These are phyloP conservation scores for Eimeria mitis DNA, from an alignment of 169 alveolate genomes.

Conservation along the genomic window DNA sequence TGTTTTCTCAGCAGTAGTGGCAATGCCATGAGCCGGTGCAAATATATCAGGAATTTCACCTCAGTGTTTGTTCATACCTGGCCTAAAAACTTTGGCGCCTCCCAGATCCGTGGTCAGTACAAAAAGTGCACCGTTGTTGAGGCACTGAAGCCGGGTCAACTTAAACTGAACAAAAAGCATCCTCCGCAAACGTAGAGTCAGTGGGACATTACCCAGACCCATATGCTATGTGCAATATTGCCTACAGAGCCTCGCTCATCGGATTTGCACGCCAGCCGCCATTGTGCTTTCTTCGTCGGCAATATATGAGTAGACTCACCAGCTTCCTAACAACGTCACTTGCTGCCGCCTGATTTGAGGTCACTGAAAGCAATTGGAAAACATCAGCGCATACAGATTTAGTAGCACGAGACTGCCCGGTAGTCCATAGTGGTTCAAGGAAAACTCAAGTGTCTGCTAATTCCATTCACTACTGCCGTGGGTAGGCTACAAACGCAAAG, in stretches of 20 bases:
- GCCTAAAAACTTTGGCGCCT: constrained; percentile 41
- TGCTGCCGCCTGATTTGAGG: constrained; percentile 41
- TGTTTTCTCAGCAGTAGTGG: neutral
- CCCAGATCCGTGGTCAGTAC: constrained; percentile 61
- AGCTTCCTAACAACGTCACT: neutral
- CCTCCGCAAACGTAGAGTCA: neutral
- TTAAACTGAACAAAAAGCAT: constrained; percentile 20
- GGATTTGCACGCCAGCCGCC: neutral
- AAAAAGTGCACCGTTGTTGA: constrained; percentile 18
- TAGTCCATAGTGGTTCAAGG: neutral
- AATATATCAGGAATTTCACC: neutral
- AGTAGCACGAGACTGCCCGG: neutral
- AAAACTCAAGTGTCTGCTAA: neutral
- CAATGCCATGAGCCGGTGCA: neutral
- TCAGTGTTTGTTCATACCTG: constrained; percentile 10
- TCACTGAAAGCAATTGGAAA: neutral
- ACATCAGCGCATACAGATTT: neutral
- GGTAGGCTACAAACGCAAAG: neutral
- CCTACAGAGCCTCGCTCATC: neutral
- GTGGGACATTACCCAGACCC: neutral
- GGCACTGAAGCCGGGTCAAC: constrained; percentile 56
- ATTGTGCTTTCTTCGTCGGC: neutral
- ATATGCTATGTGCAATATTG: neutral
- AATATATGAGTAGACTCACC: neutral
- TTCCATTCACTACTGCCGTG: neutral